phyloP scores from a whole-genome alignment of 768 basidiomycete species.

The Xerocomellus dryophilus region DNA sequence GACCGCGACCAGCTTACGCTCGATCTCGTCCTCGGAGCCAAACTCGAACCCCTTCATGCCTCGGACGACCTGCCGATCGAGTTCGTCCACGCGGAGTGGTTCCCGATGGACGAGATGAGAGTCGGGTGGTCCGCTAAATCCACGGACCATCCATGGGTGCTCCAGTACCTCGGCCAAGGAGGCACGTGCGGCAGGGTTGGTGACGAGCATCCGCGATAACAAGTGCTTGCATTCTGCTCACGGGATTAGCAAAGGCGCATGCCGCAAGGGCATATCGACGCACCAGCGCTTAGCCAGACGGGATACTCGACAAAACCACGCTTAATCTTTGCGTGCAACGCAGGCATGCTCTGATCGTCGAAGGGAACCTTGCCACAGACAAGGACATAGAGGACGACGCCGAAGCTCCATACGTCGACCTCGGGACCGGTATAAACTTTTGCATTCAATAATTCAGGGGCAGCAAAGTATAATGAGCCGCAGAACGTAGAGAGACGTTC shows the following conservation, averaged over 20 bases:
- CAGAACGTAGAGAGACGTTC: slow-evolving; percentile 91
- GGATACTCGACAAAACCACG: slow-evolving; percentile 96
- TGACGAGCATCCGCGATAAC: slow-evolving; percentile 93
- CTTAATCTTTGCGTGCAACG: slow-evolving; percentile 98
- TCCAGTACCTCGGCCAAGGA: slow-evolving; percentile 78
- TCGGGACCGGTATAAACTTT: slow-evolving; percentile 97
- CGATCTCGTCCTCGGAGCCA: slow-evolving; percentile 83
- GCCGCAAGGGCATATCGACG: slow-evolving; percentile 26
- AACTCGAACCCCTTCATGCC: slow-evolving; percentile 98
- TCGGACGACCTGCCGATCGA: slow-evolving; percentile 80
- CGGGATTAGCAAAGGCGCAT: slow-evolving; percentile 10
- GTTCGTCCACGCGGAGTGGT: slow-evolving; percentile 83
- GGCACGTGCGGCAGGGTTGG: slow-evolving; percentile 82
- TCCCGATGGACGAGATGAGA: slow-evolving; percentile 85
- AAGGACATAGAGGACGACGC: slow-evolving; percentile 95
- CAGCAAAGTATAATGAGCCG: slow-evolving; percentile 97
- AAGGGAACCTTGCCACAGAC: slow-evolving; percentile 99
- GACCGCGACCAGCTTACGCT: slow-evolving; percentile 64
- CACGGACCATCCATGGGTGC: slow-evolving; percentile 93
- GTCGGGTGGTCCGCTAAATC: slow-evolving; percentile 75
- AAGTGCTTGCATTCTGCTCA: slow-evolving; percentile 87
- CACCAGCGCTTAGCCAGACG: slow-evolving; percentile 91
- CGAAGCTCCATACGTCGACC: slow-evolving; percentile 99
- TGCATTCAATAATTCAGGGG: slow-evolving; percentile 95
- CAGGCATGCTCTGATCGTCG: slow-evolving; percentile 99